Evolutionary conservation across 257 asterid species (phyloP), one percentile per base, ranked within the genome.

Genomic region (Forsythia viridissima): DNA sequence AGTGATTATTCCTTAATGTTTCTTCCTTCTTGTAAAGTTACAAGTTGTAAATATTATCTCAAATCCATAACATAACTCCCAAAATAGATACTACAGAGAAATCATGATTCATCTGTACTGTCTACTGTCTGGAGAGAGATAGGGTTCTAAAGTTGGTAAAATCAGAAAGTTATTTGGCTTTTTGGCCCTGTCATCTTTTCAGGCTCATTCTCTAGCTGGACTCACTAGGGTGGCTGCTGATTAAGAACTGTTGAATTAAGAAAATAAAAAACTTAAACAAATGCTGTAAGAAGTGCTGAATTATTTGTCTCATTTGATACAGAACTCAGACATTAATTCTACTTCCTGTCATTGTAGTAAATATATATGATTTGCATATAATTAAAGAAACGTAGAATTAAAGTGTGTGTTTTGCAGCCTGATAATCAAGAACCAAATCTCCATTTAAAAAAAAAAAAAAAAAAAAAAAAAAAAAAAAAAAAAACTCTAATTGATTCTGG

Each of bases 221-320:
- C n/a, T 61, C 69, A 20, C 10, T 61, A 61, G 69, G 69, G 69
- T 61, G 69, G 69, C 69, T 24, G 39, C 70, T 57, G 67, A 57
- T 57, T n/a, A 34, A 72, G 13, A 46, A 43, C 38, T 8, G 8
- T 38, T 51, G n/a, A 21, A 72, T 8, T 44, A 44, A 46, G 55
- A 46, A 46, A 30, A 30, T 30, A 30, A 12, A 46, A 46, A 3
- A 48, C 55, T 48, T 48, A 2, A 48, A 13, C 10, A 48, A 13
- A 48, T 48, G 18, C 6, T 4, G n/a, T 13, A 13, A 48, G 18
- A 46, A 46, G 55, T 5, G 55, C 1, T 48, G 55, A 48, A 48
- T 13, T 48, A 48, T 48, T 48, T 12, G 55, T 3, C 55, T 13
- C 6, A 48, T 1, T 30, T 30, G 34, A 0, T 30, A 1, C 34